Conservation (phyloP, 192 early-diverging fungal genomes). For the Coemansia sp. region DNA sequence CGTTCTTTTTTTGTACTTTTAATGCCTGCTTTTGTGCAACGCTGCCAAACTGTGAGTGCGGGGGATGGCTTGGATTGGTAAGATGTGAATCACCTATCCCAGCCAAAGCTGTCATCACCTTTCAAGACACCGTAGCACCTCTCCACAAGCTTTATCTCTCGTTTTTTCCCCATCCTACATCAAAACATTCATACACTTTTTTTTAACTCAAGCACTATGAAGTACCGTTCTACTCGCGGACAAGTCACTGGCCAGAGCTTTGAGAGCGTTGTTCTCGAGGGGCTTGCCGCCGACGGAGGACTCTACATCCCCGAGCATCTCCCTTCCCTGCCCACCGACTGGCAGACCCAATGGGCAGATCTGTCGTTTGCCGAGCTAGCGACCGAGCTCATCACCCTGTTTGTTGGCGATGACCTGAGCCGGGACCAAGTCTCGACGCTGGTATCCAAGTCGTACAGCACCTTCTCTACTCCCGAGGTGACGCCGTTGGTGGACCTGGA, state of each 20-base stretch:
- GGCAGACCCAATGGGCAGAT: conserved; percentile 67
- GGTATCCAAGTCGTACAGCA: conserved; percentile 69
- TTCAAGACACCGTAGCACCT: neutral
- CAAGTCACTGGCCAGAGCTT: conserved; percentile 68
- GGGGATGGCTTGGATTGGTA: neutral
- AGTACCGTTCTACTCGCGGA: conserved; percentile 89
- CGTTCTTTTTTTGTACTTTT: neutral
- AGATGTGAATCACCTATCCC: neutral
- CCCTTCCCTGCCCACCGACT: conserved; percentile 68
- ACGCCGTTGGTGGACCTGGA: conserved; percentile 69
- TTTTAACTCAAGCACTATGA: conserved; percentile 58
- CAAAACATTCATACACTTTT: neutral
- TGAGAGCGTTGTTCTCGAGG: conserved; percentile 88
- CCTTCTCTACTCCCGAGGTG: conserved; percentile 73
- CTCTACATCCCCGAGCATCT: conserved; percentile 88
- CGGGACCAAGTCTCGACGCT: conserved; percentile 66
- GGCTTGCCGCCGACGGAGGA: conserved; percentile 90
- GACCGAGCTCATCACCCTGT: conserved; percentile 76
- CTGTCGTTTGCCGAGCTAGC: conserved; percentile 83
- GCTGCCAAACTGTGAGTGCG: neutral
- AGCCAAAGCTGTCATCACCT: neutral
- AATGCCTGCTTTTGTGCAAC: neutral
- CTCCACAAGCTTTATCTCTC: neutral
- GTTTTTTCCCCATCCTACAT: neutral
- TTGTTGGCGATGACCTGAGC: conserved; percentile 82